These are phyloP conservation scores for Microbotryum silenes-acaulis DNA, from an alignment of 1,284 basidiomycete species.

Conservation along the genomic window DNA sequence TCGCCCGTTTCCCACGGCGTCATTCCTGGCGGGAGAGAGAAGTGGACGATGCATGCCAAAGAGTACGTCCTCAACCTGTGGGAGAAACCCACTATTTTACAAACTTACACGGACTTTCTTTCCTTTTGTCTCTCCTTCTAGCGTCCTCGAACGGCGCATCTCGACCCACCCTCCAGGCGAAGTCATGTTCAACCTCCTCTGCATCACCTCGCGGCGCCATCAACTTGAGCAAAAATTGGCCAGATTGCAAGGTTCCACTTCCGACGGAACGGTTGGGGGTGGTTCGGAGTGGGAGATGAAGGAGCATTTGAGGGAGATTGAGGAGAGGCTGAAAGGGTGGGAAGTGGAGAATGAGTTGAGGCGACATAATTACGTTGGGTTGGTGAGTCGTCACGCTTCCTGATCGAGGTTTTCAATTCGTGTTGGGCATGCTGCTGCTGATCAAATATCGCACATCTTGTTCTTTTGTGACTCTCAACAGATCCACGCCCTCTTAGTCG, in stretches of 20 bases:
- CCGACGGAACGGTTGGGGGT: slow-evolving; percentile 46
- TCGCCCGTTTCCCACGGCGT: slow-evolving; percentile 68
- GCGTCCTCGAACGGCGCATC: slow-evolving; percentile 44
- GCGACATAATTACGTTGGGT: slow-evolving; percentile 71
- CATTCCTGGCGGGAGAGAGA: slow-evolving; percentile 46
- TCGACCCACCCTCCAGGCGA: slow-evolving; percentile 23
- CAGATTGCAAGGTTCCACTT: background rate
- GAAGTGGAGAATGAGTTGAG: slow-evolving; percentile 74
- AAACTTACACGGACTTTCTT: slow-evolving; percentile 2
- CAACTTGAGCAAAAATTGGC: slow-evolving; percentile 4
- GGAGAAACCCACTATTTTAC: background rate
- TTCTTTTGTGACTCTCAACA: background rate
- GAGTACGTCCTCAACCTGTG: slow-evolving; percentile 48
- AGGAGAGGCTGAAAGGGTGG: slow-evolving; percentile 72
- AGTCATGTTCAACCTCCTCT: slow-evolving; percentile 70
- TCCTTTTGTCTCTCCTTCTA: slow-evolving; percentile 2
- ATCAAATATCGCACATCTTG: background rate
- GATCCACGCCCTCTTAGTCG: slow-evolving; percentile 57
- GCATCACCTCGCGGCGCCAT: slow-evolving; percentile 42
- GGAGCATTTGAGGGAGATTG: slow-evolving; percentile 45
- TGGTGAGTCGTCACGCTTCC: slow-evolving; percentile 44
- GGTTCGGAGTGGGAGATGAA: slow-evolving; percentile 48
- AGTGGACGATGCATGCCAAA: slow-evolving; percentile 61
- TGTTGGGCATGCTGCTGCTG: no score
- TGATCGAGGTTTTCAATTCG: no score